These are phyloP conservation scores for Wallacemonas sp. DNA, from an alignment of 208 protist species.

Conservation along the genomic window DNA sequence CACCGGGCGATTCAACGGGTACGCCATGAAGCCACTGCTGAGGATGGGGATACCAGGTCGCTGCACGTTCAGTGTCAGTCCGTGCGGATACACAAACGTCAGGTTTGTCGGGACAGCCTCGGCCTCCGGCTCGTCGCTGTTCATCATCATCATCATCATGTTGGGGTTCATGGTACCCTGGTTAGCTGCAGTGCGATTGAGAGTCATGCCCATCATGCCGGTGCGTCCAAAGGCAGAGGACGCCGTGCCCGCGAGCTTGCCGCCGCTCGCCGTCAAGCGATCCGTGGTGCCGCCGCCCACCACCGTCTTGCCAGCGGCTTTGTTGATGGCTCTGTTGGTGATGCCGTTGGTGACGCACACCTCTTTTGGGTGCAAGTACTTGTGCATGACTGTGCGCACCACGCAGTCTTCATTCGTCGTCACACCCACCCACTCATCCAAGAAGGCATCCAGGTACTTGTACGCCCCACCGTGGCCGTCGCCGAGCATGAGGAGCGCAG, in stretches of 20 bases:
- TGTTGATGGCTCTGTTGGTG: conserved; percentile 94
- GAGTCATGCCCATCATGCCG: conserved; percentile 35
- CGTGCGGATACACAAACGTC: conserved; percentile 95
- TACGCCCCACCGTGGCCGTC: conserved; percentile 92
- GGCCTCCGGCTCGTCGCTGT: conserved; percentile 19
- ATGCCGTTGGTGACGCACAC: conserved; percentile 93
- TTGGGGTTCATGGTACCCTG: conserved; percentile 26
- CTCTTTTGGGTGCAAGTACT: conserved; percentile 97
- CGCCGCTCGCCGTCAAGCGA: not conserved
- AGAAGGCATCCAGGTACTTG: conserved; percentile 64
- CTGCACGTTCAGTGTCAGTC: conserved; percentile 93
- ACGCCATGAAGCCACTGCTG: conserved; percentile 94
- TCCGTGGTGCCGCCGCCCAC: conserved; percentile 31
- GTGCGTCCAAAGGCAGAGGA: conserved; percentile 8
- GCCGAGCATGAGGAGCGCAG: conserved; percentile 84
- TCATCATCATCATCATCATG: conserved; percentile 32
- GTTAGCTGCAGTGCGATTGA: conserved; percentile 57
- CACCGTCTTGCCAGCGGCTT: conserved; percentile 87
- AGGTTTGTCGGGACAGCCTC: conserved; percentile 59
- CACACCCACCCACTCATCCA: conserved; percentile 92
- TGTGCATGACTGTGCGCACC: conserved; percentile 93
- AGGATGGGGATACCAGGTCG: conserved; percentile 93
- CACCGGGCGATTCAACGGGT: conserved; percentile 94
- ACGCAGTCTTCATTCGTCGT: conserved; percentile 94
- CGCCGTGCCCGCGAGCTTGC: not conserved